phyloP scores from a whole-genome alignment of 495 filamentous ascomycete genomes.

The Aspergillus funiculosus region DNA sequence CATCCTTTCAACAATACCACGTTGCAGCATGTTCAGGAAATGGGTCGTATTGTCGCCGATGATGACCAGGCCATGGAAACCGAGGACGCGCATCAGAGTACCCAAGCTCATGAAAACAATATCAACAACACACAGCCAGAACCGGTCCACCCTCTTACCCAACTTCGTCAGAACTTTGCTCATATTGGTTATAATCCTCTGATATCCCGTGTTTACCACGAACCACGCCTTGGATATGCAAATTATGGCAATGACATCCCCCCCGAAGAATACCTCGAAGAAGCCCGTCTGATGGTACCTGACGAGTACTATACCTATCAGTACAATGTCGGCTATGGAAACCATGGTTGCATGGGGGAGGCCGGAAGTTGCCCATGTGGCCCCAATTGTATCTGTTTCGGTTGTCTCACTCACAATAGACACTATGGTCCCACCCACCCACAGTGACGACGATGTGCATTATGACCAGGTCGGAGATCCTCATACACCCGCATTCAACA shows the following conservation, averaged over 20 bases:
- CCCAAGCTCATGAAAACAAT: slow-evolving; percentile 7
- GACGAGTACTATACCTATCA: slow-evolving; percentile 44
- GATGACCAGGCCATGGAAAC: slow-evolving; percentile 23
- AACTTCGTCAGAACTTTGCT: too few relatives aligned
- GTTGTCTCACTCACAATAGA: slow-evolving; percentile 46
- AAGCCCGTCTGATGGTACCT: slow-evolving; percentile 36
- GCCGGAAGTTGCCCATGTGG: slow-evolving; percentile 48
- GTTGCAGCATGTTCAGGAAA: slow-evolving; percentile 54
- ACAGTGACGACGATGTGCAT: too few relatives aligned
- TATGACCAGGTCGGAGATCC: too few relatives aligned
- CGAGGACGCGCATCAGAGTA: slow-evolving; percentile 16
- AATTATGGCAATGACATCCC: slow-evolving; percentile 29
- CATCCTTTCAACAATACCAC: slow-evolving; percentile 73
- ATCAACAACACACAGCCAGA: too few relatives aligned
- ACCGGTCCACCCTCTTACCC: too few relatives aligned
- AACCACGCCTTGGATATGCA: too few relatives aligned
- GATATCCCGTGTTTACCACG: too few relatives aligned
- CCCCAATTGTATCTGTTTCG: slow-evolving; percentile 45
- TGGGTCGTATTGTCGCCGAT: slow-evolving; percentile 40
- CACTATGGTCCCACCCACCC: slow-evolving; percentile 40
- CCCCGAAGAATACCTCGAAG: slow-evolving; percentile 21
- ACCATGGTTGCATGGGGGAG: slow-evolving; percentile 36
- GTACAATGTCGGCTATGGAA: slow-evolving; percentile 40
- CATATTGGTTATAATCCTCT: too few relatives aligned
- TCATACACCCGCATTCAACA: background rate